phyloP scores from a whole-genome alignment of 2,329 filamentous ascomycete genomes.

The Diaporthe amygdali region DNA sequence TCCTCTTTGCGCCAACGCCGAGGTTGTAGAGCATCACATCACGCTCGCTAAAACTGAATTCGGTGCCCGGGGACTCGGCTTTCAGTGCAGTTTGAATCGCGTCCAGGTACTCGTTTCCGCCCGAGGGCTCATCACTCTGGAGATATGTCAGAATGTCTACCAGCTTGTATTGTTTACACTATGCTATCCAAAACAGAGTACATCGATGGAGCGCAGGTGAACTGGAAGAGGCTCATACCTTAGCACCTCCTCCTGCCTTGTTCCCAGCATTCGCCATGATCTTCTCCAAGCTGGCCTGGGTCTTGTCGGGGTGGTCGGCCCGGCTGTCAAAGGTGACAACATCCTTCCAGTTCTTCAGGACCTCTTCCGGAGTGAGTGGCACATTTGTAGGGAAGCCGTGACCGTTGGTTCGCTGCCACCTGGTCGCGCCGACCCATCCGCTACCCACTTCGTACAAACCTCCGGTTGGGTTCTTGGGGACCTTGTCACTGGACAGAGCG shows the following conservation, averaged over 20 bases:
- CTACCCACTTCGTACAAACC: constrained; percentile 93
- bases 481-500: constrained; percentile 82
- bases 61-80: constrained; percentile 71
- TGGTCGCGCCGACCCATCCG: constrained; percentile 89
- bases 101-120: constrained; percentile 69
- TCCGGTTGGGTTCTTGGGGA: constrained; percentile 82
- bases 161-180: constrained; percentile 30
- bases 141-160: constrained; percentile 23
- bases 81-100: constrained; percentile 80
- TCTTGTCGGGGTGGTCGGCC: constrained; percentile 83
- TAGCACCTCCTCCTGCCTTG: constrained; percentile 60
- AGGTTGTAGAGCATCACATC: constrained; percentile 97
- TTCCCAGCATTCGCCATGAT: constrained; percentile 84
- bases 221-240: constrained; percentile 57
- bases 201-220: constrained; percentile 29
- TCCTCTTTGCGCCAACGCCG: constrained; percentile 89
- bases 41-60: constrained; percentile 83
- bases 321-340: constrained; percentile 88
- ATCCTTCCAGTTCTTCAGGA: constrained; percentile 75
- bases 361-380: constrained; percentile 81
- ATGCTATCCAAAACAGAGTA: constrained; percentile 21
- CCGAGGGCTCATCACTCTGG: constrained; percentile 35
- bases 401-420: constrained; percentile 92
- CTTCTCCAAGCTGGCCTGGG: constrained; percentile 78
- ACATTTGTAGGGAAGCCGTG: constrained; percentile 91